Conservation (phyloP, 768 basidiomycete genomes). For the Phaeotremella skinneri region DNA sequence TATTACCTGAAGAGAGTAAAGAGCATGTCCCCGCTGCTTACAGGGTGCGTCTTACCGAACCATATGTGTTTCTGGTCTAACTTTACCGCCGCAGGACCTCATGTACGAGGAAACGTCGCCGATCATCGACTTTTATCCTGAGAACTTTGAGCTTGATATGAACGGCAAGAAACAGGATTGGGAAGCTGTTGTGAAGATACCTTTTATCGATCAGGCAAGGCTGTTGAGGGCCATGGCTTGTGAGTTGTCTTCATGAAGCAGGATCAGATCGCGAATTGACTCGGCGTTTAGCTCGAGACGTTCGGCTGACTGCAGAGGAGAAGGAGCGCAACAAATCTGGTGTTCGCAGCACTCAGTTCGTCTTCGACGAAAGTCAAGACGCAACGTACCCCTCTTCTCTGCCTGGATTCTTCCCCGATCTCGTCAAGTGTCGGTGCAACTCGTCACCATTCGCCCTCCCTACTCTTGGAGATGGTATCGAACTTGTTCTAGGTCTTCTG, state of each 20-base stretch:
- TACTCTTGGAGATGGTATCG: constrained; percentile 70
- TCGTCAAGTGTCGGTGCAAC: constrained; percentile 72
- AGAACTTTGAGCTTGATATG: constrained; percentile 84
- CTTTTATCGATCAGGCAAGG: constrained; percentile 83
- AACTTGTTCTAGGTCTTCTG: constrained; percentile 79
- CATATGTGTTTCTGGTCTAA: neutral
- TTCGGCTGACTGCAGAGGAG: constrained; percentile 74
- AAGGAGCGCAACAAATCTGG: constrained; percentile 71
- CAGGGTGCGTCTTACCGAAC: constrained; percentile 57
- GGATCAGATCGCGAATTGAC: neutral
- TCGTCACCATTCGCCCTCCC: constrained; percentile 86
- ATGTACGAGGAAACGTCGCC: constrained; percentile 82
- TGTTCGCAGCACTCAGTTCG: constrained; percentile 71
- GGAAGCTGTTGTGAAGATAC: constrained; percentile 99
- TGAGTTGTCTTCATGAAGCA: constrained; percentile 51
- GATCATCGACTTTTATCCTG: constrained; percentile 91
- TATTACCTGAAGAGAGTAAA: constrained; percentile 84
- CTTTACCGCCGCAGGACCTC: constrained; percentile 62
- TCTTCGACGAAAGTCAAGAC: constrained; percentile 63
- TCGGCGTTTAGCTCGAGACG: constrained; percentile 64
- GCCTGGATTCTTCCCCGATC: constrained; percentile 89
- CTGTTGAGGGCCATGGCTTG: constrained; percentile 78
- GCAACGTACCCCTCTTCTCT: constrained; percentile 82
- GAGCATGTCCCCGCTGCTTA: constrained; percentile 85
- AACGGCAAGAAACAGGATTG: constrained; percentile 99